phyloP scores from a whole-genome alignment of 1,139 yeast species.

The Yamadazyma mexicana region DNA sequence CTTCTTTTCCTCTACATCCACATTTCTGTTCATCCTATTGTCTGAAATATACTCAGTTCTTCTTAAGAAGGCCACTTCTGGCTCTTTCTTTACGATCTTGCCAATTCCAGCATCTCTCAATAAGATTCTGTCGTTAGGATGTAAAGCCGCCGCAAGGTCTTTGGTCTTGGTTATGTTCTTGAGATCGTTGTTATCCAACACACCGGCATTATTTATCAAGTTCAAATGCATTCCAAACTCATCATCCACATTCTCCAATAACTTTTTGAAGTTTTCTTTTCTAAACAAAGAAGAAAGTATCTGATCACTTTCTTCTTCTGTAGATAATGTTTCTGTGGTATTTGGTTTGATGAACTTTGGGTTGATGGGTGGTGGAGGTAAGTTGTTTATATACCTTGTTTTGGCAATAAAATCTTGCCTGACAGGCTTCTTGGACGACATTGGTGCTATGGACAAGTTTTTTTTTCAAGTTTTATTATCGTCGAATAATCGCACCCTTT shows the following conservation, averaged over 20 bases:
- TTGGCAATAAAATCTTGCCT: conserved; percentile 90
- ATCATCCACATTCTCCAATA: conserved; percentile 70
- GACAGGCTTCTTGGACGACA: conserved; percentile 41
- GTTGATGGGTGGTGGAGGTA: conserved; percentile 93
- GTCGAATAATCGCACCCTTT: conserved; percentile 1
- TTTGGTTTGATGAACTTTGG: conserved; percentile 74
- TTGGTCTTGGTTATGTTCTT: conserved; percentile 37
- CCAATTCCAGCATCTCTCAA: conserved; percentile 75
- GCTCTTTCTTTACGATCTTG: conserved; percentile 50
- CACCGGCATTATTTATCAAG: conserved; percentile 64
- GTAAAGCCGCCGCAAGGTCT: conserved; percentile 43
- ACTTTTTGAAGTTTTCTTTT: conserved; percentile 67
- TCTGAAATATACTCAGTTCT: conserved; percentile 88
- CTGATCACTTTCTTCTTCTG: conserved; percentile 57
- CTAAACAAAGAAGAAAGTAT: conserved; percentile 74
- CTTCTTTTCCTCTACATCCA: conserved; percentile 11
- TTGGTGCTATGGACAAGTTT: conserved; percentile 8
- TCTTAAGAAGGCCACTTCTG: conserved; percentile 80
- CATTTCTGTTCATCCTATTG: conserved; percentile 25
- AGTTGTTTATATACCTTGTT: conserved; percentile 77
- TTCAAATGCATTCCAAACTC: conserved; percentile 79
- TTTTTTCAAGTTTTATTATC: neutral
- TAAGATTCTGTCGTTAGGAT: conserved; percentile 73
- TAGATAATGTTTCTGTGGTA: conserved; percentile 37
- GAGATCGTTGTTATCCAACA: conserved; percentile 63